These are phyloP conservation scores for Penicillium herquei DNA, from an alignment of 495 filamentous ascomycete species.

Conservation along the genomic window DNA sequence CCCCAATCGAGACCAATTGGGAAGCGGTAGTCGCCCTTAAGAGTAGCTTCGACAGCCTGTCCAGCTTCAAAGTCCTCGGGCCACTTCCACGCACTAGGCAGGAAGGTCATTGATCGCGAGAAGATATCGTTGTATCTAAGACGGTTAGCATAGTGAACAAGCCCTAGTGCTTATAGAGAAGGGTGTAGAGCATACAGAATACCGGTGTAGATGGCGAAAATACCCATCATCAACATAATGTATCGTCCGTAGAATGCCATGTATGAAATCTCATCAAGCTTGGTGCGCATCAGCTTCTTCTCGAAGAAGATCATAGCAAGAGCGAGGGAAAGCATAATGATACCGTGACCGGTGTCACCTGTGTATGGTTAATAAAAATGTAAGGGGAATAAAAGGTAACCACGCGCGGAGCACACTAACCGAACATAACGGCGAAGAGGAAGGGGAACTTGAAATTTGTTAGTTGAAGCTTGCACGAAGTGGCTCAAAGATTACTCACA, in stretches of 20 bases:
- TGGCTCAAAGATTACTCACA: background rate
- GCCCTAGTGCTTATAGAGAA: background rate
- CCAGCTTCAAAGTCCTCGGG: constrained; percentile 64
- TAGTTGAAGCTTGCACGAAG: background rate
- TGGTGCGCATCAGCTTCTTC: constrained; percentile 75
- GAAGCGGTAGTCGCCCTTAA: constrained; percentile 75
- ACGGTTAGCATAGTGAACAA: background rate
- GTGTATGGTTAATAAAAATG: background rate
- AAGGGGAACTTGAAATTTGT: constrained; percentile 67
- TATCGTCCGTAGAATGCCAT: constrained; percentile 99
- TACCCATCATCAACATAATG: constrained; percentile 96
- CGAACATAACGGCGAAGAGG: constrained; percentile 96
- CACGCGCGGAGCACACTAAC: constrained; percentile 85
- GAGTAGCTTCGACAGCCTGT: constrained; percentile 57
- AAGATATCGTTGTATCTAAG: constrained; percentile 87
- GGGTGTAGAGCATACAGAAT: constrained; percentile 50
- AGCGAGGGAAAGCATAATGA: constrained; percentile 78
- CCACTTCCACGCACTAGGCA: constrained; percentile 87
- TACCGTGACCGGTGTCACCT: constrained; percentile 81
- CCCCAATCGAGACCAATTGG: constrained; percentile 96
- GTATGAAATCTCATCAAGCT: constrained; percentile 88
- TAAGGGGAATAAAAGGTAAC: too few relatives aligned
- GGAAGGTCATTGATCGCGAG: constrained; percentile 84
- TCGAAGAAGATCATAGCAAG: constrained; percentile 94
- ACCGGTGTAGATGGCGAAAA: constrained; percentile 96